A percentile compares a stretch with the other conserved stretches of the same genome.
Conservation (phyloP, 805 yeast species). For the Yamadazyma ubonensis region DNA sequence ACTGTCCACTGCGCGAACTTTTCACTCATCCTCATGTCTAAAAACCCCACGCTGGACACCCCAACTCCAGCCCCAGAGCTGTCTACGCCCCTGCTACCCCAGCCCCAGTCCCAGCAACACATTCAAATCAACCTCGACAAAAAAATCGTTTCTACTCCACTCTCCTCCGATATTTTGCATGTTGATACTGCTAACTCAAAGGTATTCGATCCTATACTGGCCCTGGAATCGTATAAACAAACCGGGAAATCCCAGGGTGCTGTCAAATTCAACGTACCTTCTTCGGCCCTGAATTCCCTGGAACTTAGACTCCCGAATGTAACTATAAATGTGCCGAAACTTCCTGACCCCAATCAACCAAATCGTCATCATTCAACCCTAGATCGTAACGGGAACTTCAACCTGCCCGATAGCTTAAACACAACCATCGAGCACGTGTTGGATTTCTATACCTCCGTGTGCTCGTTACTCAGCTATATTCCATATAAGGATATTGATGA, state of each 20-base stretch:
- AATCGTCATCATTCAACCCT: too few species aligned
- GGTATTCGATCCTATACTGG: constrained; percentile 3
- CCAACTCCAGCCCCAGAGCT: not conserved
- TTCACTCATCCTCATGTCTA: not conserved
- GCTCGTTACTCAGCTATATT: not conserved
- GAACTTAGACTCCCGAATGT: too few species aligned
- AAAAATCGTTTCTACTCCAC: not conserved
- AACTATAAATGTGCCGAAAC: too few species aligned
- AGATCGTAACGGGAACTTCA: too few species aligned
- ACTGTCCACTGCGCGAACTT: not conserved
- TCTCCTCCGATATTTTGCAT: constrained; percentile 1
- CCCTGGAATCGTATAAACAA: constrained; percentile 27
- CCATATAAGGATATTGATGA: not conserved
- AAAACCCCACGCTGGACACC: not conserved
- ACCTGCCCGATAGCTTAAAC: too few species aligned
- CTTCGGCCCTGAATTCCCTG: not conserved
- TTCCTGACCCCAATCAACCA: too few species aligned
- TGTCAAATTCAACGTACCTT: constrained; percentile 51
- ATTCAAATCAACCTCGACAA: not conserved
- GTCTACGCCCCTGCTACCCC: not conserved
- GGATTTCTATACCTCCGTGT: not conserved
- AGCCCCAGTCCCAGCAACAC: not conserved
- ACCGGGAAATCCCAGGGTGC: constrained; percentile 69
- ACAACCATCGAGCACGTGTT: not conserved
- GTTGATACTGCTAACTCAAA: not conserved